Base-by-base conservation (phyloP, 768 basidiomycete genomes). In the Mycena galopus region DNA sequence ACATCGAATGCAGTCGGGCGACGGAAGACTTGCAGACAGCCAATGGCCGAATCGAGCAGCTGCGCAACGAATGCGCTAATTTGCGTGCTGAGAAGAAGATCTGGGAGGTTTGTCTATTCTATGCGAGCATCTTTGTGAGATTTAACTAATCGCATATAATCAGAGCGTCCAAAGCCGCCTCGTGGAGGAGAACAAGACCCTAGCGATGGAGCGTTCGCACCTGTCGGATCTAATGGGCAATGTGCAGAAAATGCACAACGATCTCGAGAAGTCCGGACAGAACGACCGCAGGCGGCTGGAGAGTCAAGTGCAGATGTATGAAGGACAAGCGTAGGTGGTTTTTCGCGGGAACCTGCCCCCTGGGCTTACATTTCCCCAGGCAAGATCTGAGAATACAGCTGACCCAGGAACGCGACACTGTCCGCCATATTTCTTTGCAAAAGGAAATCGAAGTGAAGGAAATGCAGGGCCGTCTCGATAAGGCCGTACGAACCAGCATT, bases 81-180 rank as follows among this genome's bases (percentile, higher is more conserved):
- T 88, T 98, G 21, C 91, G 93, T 51, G 96, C 96, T 0, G 97
- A 99, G 87, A 97, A 96, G 85, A 93, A 91, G 78, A 94, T 97
- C 39, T 96, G 94, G 93, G 94, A 95, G 92, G 96, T 94, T 63
- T 35, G 88, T 78, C 2, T 37, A 32, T 37, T n/a, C 42, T 39
- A 23, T 39, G 50, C 2, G 32, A 37, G 5, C 29, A 25, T 44
- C 29, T 71, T 27, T 7, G 21, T 69, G n/a, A 30, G 63, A 47
- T n/a, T 77, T 56, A 78, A 62, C 53, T 56, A 78, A 62, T 50
- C 29, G 61, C n/a, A 32, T 69, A 60, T 44, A 6, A 57, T 21
- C 73, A 96, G 96, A 90, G 89, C 73, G 88, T 94, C 35, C 95
- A 98, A 86, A 77, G 77, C 55, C 92, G 97, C 30, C 86, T 99